Base-by-base conservation (phyloP, 2,329 filamentous ascomycete genomes). In the Arthrobotrys musiformis region DNA sequence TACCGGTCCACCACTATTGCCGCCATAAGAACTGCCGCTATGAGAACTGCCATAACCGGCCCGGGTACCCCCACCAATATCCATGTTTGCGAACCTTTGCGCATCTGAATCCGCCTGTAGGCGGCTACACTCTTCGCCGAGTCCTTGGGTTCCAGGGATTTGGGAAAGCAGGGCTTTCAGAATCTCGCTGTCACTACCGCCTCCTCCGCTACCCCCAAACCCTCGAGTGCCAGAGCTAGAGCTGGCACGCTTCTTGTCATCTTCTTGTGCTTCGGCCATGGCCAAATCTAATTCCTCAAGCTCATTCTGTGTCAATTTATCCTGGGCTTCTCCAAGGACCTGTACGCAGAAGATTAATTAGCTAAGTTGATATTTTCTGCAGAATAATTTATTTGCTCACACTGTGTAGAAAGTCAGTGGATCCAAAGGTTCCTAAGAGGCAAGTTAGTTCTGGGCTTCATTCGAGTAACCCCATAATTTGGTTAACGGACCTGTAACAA, bases 221-320 rank as follows among this genome's bases (percentile, higher is more conserved):
- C 74, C 74, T 37, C 74, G 30, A 7, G 44, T 56, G 4, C 62
- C 46, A 17, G 44, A 52, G 7, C 62, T 42, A 24, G 78, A 67
- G 19, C 79, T 79, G 1, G 78, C 67, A 37, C 76, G 79, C 63
- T 81, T 81, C 26, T 81, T 80, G 82, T 85, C 80, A 79, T 84
- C 70, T 83, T 82, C 60, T 85, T 86, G 84, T 89, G 92, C 92
- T 79, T 90, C 90, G 79, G 90, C 89, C 52, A 95, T 86, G 2
- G 90, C 91, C 78, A 90, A 84, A 79, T 95, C 91, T 81, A 94
- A 89, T 83, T 94, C 91, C 70, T 93, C 92, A 37, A 95, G 90
- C 82, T 94, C 92, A 15, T 92, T 93, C 82, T 95, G 92, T 1
- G 92, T 92, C 81, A 95, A 93, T 82, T 94, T 91, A 81, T 95